Percentiles rank a stretch among this genome's conserved stretches.
These are phyloP conservation scores for Penicillium sp. DNA, from an alignment of 2,329 filamentous ascomycete genomes.

Conservation along the genomic window DNA sequence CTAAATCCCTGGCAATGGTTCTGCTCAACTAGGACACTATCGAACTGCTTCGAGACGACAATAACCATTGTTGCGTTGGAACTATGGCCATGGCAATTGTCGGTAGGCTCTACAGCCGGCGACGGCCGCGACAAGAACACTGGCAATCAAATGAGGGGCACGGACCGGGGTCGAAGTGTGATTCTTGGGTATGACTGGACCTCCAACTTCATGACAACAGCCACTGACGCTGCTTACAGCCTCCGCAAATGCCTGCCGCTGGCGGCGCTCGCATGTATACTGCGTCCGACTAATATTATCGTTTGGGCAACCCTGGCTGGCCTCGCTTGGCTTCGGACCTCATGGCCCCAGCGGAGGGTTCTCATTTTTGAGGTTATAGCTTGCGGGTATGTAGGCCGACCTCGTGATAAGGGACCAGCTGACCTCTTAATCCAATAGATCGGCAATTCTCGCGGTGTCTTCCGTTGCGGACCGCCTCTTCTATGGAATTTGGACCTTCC, in stretches of 20 bases:
- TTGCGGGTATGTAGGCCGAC: conserved; percentile 49
- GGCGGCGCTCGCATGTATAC: conserved; percentile 76
- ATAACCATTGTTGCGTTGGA: conserved; percentile 76
- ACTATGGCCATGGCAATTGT: conserved; percentile 82
- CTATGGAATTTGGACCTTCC: conserved; percentile 84
- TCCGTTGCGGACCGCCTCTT: conserved; percentile 70
- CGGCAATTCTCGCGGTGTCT: conserved; percentile 62
- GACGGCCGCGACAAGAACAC: conserved; percentile 26
- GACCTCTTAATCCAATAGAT: conserved; percentile 35
- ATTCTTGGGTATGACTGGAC: conserved; percentile 26
- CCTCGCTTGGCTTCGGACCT: conserved; percentile 50
- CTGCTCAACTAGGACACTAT: conserved; percentile 87
- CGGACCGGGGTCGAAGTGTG: conserved; percentile 11
- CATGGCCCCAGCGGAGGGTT: conserved; percentile 45
- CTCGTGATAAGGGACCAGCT: background rate
- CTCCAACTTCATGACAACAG: conserved; percentile 3
- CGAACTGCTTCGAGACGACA: conserved; percentile 89
- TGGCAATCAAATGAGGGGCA: conserved; percentile 7
- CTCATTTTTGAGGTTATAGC: conserved; percentile 63
- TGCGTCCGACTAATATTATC: conserved; percentile 84
- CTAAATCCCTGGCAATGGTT: conserved; percentile 96
- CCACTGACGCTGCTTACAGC: conserved; percentile 35
- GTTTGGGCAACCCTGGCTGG: conserved; percentile 73
- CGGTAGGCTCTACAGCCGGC: conserved; percentile 42
- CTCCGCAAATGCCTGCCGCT: conserved; percentile 66